A percentile compares a stretch with the other conserved stretches of the same genome.
These are phyloP conservation scores for Cladosporium sphaerospermum DNA, from an alignment of 2,329 filamentous ascomycete genomes.

Conservation along the genomic window DNA sequence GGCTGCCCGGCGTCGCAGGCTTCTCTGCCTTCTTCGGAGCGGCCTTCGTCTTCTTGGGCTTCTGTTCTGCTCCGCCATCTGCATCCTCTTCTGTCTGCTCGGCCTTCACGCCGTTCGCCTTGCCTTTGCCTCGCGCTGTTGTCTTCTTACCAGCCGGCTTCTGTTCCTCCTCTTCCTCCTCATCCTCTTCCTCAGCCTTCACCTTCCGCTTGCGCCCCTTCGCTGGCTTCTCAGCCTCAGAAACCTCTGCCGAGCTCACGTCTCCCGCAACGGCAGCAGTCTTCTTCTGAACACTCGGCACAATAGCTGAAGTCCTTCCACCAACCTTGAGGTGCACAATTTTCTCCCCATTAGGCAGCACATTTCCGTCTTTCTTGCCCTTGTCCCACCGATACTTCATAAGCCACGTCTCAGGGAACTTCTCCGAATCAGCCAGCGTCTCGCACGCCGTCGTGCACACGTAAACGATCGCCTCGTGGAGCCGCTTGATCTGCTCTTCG, in stretches of 20 bases:
- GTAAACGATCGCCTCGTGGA: constrained; percentile 68
- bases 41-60: constrained; percentile 12
- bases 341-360: constrained; percentile 75
- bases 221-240: constrained; percentile 19
- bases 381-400: constrained; percentile 64
- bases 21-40: constrained; percentile 15
- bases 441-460: constrained; percentile 77
- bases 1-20: constrained; percentile 37
- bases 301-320: constrained; percentile 83
- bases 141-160: constrained; percentile 8
- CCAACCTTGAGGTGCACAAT: constrained; percentile 84
- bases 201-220: constrained; percentile 33
- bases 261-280: constrained; percentile 54
- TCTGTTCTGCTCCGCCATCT: constrained; percentile 12
- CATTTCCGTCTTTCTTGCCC: constrained; percentile 60
- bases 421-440: constrained; percentile 69
- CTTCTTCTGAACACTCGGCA: constrained; percentile 83
- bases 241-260: constrained; percentile 18
- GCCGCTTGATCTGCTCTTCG: constrained; percentile 61
- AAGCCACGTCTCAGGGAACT: constrained; percentile 77
- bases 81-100: constrained; percentile 12
- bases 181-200: constrained; percentile 22
- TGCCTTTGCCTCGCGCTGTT: background rate
- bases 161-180: constrained; percentile 30
- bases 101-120: constrained; percentile 1